Conservation (phyloP, 192 early-diverging fungal species). For the Backusella parvicylindrica region DNA sequence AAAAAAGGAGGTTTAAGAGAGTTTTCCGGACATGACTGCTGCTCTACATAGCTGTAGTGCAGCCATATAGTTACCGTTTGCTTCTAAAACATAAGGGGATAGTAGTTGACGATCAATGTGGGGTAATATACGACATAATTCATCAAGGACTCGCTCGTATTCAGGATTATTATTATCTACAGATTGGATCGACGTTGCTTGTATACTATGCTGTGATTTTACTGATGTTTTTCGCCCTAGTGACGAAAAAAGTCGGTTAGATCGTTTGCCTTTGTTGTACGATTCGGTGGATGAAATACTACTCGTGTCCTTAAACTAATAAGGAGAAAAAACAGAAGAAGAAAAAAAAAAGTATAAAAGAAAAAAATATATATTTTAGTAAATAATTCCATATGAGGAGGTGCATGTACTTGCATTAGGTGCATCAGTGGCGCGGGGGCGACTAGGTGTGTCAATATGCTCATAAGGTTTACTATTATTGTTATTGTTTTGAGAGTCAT, state of each 20-base stretch:
- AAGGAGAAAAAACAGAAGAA: neutral
- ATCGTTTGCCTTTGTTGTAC: neutral
- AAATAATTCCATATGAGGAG: neutral
- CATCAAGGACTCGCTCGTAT: slow-evolving; percentile 40
- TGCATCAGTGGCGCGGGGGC: neutral
- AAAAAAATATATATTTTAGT: neutral
- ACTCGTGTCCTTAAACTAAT: slow-evolving; percentile 5
- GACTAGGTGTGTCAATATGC: slow-evolving; percentile 21
- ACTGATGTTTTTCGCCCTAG: slow-evolving; percentile 13
- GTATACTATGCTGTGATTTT: neutral
- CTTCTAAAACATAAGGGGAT: slow-evolving; percentile 39
- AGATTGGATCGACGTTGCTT: neutral
- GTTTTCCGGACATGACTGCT: slow-evolving; percentile 38
- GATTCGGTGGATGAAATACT: slow-evolving; percentile 11
- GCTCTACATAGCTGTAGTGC: slow-evolving; percentile 41
- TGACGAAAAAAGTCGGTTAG: slow-evolving; percentile 8
- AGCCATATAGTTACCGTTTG: slow-evolving; percentile 44
- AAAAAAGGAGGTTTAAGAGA: slow-evolving; percentile 15
- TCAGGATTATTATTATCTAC: neutral
- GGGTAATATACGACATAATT: slow-evolving; percentile 45
- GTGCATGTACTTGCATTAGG: slow-evolving; percentile 6
- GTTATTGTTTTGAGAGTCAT: neutral
- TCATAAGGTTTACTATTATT: slow-evolving; percentile 11
- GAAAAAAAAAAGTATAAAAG: neutral
- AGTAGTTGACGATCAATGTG: slow-evolving; percentile 42